A percentile compares a stretch with the other conserved stretches of the same genome.
Evolutionary conservation across 306 rosid genomes (phyloP).

Genomic region (cucumber (Cucumis sativus)): DNA sequence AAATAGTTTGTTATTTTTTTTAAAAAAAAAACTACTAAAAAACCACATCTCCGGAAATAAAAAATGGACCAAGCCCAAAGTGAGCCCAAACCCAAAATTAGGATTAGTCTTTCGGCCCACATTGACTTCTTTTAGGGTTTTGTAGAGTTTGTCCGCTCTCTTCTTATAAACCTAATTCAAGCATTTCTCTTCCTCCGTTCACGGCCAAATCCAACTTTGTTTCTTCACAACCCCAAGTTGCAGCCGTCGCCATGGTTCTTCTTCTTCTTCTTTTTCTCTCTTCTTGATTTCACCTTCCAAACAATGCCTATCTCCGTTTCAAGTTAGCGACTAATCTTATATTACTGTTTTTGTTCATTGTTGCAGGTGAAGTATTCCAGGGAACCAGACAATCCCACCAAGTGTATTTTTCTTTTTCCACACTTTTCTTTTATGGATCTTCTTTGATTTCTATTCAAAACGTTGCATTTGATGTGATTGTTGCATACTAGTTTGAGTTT

Average conservation of each 20-base stretch:
- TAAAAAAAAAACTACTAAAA: background rate
- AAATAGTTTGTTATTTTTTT: no score
- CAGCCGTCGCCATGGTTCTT: conserved; percentile 41
- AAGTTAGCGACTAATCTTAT: background rate
- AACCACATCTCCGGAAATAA: background rate
- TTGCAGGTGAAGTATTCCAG: conserved; percentile 89
- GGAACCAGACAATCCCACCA: conserved; percentile 83
- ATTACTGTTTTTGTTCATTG: background rate
- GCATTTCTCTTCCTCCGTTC: background rate
- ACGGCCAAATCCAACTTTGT: background rate
- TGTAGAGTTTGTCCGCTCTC: background rate
- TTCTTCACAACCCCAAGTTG: background rate
- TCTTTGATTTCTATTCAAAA: background rate
- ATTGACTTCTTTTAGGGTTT: background rate
- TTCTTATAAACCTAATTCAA: background rate
- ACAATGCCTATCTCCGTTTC: background rate
- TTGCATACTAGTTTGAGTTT: background rate
- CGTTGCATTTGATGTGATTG: background rate
- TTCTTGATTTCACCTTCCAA: background rate
- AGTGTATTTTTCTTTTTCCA: conserved; percentile 30
- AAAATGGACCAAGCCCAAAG: background rate
- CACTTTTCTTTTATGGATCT: background rate
- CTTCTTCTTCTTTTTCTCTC: background rate
- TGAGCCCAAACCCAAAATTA: background rate
- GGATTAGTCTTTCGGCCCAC: background rate